Conservation (phyloP, 768 basidiomycete genomes). For the Lepiota brunneoincarnata region DNA sequence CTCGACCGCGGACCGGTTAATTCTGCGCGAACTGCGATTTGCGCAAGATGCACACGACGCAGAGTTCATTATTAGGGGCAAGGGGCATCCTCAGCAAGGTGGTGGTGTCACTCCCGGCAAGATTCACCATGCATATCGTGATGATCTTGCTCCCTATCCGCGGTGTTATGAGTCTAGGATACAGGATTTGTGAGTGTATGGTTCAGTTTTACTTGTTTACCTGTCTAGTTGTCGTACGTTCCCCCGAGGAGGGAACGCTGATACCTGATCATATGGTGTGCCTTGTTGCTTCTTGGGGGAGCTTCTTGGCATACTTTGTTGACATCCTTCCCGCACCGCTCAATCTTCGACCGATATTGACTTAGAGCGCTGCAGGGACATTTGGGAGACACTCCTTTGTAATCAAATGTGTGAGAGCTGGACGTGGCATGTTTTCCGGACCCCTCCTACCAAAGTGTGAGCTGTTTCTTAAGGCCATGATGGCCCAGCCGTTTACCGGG, state of each 20-base stretch:
- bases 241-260: not conserved
- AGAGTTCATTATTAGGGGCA: conserved; percentile 54
- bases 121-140: conserved; percentile 53
- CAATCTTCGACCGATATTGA: not conserved
- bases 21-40: conserved; percentile 53
- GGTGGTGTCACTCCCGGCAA: conserved; percentile 34
- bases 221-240: not conserved
- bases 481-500: not conserved
- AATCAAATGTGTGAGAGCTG: conserved; percentile 53
- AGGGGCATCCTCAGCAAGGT: conserved; percentile 26
- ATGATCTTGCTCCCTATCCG: conserved; percentile 63
- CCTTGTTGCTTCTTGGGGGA: not conserved
- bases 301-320: not conserved
- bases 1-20: conserved; percentile 61
- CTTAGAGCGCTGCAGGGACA: conserved; percentile 43
- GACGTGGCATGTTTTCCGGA: conserved; percentile 65
- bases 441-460: conserved; percentile 61
- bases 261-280: conserved; percentile 2
- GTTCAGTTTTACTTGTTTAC: conserved; percentile 6
- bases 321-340: not conserved
- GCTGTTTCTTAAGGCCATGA: conserved; percentile 20
- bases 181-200: conserved; percentile 59
- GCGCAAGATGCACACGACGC: conserved; percentile 50
- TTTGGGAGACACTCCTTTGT: conserved; percentile 62
- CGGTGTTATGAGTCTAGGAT: conserved; percentile 61